Percentiles rank a stretch among this genome's conserved stretches.
Evolutionary conservation across 2,329 filamentous ascomycete species (phyloP).

Genomic region (Stachybotrys chlorohalonatus): DNA sequence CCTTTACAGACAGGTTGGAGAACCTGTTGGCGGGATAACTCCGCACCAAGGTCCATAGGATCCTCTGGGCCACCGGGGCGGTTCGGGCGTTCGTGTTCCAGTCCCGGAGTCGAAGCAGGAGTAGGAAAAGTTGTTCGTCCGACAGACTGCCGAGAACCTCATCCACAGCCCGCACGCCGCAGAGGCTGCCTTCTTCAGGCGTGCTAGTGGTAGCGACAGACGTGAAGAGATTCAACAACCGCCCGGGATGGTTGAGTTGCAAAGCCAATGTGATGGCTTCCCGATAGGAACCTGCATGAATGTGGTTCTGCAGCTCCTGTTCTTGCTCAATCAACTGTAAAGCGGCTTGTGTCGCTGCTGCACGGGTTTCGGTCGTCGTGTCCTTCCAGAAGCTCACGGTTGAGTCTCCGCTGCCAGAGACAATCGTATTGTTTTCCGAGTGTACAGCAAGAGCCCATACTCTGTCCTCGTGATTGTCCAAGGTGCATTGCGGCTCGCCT

Average conservation of each 20-base stretch:
- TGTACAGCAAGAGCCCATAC: constrained; percentile 84
- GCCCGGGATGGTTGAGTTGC: constrained; percentile 86
- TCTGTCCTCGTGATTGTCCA: constrained; percentile 94
- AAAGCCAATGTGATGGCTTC: constrained; percentile 88
- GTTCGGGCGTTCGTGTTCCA: constrained; percentile 97
- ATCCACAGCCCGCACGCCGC: constrained; percentile 64
- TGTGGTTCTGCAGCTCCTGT: constrained; percentile 88
- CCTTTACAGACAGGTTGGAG: constrained; percentile 56
- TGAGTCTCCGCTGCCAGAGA: constrained; percentile 87
- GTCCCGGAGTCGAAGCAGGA: constrained; percentile 77
- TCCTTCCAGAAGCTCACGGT: constrained; percentile 95
- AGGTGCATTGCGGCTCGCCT: constrained; percentile 77
- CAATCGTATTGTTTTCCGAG: constrained; percentile 59
- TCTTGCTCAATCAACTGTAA: constrained; percentile 84
- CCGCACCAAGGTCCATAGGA: constrained; percentile 70
- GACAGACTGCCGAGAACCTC: constrained; percentile 70
- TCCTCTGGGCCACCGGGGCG: constrained; percentile 73
- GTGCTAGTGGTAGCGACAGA: constrained; percentile 58
- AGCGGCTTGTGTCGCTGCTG: constrained; percentile 62
- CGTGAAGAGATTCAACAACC: constrained; percentile 76
- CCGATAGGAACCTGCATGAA: constrained; percentile 77
- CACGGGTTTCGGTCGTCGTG: constrained; percentile 72
- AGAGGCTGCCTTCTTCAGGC: constrained; percentile 54
- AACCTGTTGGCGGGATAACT: constrained; percentile 74
- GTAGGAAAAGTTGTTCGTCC: constrained; percentile 75